Evolutionary conservation across 192 early-diverging fungal genomes (phyloP), one percentile per base, ranked within the genome.

Genomic region (Funneliformis mosseae): DNA sequence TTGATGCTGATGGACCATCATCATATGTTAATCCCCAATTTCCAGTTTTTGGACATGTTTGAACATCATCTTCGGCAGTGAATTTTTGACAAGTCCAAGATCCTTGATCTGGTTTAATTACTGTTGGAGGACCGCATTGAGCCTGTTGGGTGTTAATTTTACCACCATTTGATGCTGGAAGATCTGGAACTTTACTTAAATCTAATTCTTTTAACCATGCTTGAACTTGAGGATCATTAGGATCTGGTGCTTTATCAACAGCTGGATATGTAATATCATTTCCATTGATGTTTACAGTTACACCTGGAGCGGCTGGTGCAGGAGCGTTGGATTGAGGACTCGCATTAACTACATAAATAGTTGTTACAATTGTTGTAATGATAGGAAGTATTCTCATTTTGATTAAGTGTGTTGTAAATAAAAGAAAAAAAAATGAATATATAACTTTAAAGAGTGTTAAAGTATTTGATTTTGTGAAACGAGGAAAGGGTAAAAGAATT

Each of bases 21-120:
- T 89, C 89, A 74, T 84, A 91, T 23, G 90, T 91, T n/a, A 89
- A 38, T 28, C 87, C 88, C 88, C 90, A 91, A 74, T 84, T 77
- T 33, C 84, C 86, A 62, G 83, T 73, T 61, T 85, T 88, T 16
- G 90, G 89, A 71, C 89, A 90, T 41, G 45, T 23, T 33, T 78
- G 74, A 46, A 89, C 82, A 62, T 84, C 85, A 18, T 77, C 81
- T 16, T 81, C 59, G 9, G 83, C 81, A 61, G 76, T 78, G 62
- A 85, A 86, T 39, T 87, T 86, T 41, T 86, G 84, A 42, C 85
- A 88, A 16, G 88, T 85, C 89, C 89, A 90, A 81, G 87, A 85
- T 75, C 89, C 89, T 63, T 83, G 88, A 59, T 81, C 80, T 59
- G 63, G 81, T 21, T 78, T 71, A 66, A 86, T 83, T 12, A 74